Conservation (phyloP, 352 stramenopile genomes). For the Globisporangium okanoganense region DNA sequence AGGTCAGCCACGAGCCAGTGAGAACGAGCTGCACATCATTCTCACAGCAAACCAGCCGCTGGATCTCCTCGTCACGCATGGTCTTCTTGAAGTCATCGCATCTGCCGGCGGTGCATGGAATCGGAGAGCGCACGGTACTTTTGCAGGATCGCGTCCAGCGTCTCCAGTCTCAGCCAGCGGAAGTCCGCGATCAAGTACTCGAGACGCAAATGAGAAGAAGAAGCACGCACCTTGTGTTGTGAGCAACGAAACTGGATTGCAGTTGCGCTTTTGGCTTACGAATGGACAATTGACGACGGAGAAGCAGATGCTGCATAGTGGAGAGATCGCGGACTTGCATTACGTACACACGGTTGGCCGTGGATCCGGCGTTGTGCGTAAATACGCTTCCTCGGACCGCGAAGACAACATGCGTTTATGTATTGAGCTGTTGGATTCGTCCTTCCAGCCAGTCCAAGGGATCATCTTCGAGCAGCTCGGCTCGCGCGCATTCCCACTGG, state of each 20-base stretch:
- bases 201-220: constrained; percentile 23
- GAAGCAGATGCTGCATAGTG: constrained; percentile 33
- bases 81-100: constrained; percentile 68
- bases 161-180: constrained; percentile 3
- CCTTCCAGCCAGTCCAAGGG: constrained; percentile 71
- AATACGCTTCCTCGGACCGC: constrained; percentile 60
- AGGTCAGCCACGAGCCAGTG: constrained; percentile 16
- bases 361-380: constrained; percentile 64
- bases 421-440: constrained; percentile 50
- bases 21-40: constrained; percentile 72
- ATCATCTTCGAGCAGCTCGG: constrained; percentile 81
- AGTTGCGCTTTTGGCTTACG: constrained; percentile 67
- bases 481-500: constrained; percentile 54
- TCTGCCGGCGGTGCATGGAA: constrained; percentile 79
- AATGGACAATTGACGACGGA: constrained; percentile 36
- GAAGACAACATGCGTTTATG: constrained; percentile 56
- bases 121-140: constrained; percentile 16
- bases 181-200: constrained; percentile 11
- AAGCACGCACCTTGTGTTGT: constrained; percentile 74
- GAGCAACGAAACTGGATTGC: constrained; percentile 71
- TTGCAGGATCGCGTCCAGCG: constrained; percentile 16
- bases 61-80: constrained; percentile 75
- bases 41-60: constrained; percentile 66
- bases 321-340: constrained; percentile 51
- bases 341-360: constrained; percentile 59